Percentiles rank a stretch among this genome's conserved stretches.
Conservation (phyloP, 176 grass and related monocot species). For the Elaeis guineensis region DNA sequence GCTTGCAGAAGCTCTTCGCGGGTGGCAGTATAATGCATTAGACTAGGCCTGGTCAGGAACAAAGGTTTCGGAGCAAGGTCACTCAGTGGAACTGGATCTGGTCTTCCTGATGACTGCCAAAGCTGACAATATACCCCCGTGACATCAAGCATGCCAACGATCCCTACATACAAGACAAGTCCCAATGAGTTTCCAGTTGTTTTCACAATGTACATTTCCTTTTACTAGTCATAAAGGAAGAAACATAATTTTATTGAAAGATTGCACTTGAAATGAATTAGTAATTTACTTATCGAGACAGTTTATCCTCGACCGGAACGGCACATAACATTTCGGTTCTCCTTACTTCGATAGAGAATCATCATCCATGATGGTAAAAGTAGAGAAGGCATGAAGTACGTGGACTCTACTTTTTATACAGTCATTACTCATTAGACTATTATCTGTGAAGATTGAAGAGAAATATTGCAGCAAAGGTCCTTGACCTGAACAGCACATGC, state of each 20-base stretch:
- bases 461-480: too few relatives aligned
- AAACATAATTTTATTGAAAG: neutral
- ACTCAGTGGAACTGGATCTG: slow-evolving; percentile 29
- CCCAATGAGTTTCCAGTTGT: neutral
- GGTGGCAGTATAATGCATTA: slow-evolving; percentile 44
- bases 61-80: slow-evolving; percentile 50
- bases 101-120: slow-evolving; percentile 52
- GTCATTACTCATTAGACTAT: too few relatives aligned
- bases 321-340: neutral
- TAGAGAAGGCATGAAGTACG: too few relatives aligned
- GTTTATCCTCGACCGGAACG: neutral
- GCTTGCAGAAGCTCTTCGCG: slow-evolving; percentile 36
- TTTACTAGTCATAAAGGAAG: too few relatives aligned
- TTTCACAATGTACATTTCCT: too few relatives aligned
- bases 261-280: too few relatives aligned
- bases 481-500: neutral
- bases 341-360: too few relatives aligned
- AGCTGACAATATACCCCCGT: slow-evolving; percentile 46
- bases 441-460: too few relatives aligned
- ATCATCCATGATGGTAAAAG: too few relatives aligned
- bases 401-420: too few relatives aligned
- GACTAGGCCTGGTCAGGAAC: slow-evolving; percentile 39
- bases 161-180: slow-evolving; percentile 19
- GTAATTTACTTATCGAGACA: too few relatives aligned
- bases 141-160: slow-evolving; percentile 37